Evolutionary conservation across 2,329 filamentous ascomycete genomes (phyloP).

Genomic region (Lanzia echinophila): DNA sequence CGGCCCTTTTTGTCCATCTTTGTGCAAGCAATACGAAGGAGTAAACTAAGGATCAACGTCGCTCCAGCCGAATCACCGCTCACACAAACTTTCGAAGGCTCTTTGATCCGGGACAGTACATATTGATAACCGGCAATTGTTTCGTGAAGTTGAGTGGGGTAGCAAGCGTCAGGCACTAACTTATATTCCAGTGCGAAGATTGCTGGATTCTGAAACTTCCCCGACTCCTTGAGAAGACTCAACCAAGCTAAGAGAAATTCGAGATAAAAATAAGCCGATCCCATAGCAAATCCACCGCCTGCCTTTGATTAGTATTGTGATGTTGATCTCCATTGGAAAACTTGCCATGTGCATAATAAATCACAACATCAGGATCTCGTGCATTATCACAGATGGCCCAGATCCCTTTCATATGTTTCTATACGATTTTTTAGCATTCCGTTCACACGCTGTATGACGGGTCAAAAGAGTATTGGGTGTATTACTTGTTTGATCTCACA

Average conservation of each 20-base stretch:
- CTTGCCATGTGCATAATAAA: constrained; percentile 75
- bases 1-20: background rate
- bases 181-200: constrained; percentile 78
- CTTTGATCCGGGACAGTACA: constrained; percentile 49
- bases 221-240: constrained; percentile 50
- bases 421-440: constrained; percentile 8
- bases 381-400: constrained; percentile 61
- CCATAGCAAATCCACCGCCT: constrained; percentile 81
- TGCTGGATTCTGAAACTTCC: constrained; percentile 69
- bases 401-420: constrained; percentile 53
- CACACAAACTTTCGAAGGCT: constrained; percentile 58
- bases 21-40: constrained; percentile 53
- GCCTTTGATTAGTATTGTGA: background rate
- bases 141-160: constrained; percentile 68
- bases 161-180: constrained; percentile 60
- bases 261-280: constrained; percentile 75
- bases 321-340: background rate
- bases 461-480: background rate
- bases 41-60: constrained; percentile 63
- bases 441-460: background rate
- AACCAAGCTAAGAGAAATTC: constrained; percentile 75
- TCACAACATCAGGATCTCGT: constrained; percentile 62
- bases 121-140: constrained; percentile 65
- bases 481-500: constrained; percentile 47
- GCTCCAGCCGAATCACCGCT: constrained; percentile 76